phyloP scores from a whole-genome alignment of 495 filamentous ascomycete genomes.

The Penicillium subrubescens region DNA sequence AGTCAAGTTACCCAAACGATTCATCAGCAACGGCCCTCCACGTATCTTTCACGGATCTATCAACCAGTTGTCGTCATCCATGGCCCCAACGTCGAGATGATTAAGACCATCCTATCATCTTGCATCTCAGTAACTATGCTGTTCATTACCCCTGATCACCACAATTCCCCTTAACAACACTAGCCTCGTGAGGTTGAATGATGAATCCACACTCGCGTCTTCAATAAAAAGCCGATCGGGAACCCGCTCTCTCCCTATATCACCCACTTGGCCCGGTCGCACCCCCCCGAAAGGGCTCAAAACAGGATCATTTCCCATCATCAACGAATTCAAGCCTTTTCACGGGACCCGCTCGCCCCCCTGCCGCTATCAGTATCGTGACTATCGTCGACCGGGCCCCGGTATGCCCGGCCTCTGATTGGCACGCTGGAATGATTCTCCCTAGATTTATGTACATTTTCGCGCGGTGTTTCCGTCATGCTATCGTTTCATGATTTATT shows the following conservation, averaged over 20 bases:
- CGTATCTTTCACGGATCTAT: constrained; percentile 11
- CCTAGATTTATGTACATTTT: constrained; percentile 22
- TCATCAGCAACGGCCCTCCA: constrained; percentile 16
- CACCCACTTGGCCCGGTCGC: neutral
- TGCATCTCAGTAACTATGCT: neutral
- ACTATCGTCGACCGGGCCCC: constrained; percentile 20
- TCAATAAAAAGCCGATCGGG: neutral
- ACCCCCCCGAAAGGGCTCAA: too few relatives aligned
- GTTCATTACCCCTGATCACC: constrained; percentile 17
- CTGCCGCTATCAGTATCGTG: constrained; percentile 23
- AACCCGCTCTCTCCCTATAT: neutral
- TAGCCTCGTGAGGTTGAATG: neutral
- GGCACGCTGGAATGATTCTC: constrained; percentile 28
- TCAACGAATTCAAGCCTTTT: constrained; percentile 25
- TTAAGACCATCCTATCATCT: neutral
- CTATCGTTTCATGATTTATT: neutral
- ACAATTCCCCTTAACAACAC: neutral
- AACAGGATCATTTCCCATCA: neutral
- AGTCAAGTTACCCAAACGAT: constrained; percentile 2
- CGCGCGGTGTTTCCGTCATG: constrained; percentile 7
- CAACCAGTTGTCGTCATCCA: constrained; percentile 23
- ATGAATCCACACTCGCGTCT: neutral
- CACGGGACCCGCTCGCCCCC: constrained; percentile 28
- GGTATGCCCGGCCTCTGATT: constrained; percentile 30
- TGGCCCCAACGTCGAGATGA: constrained; percentile 7